Percentiles rank a stretch among this genome's conserved stretches.
phyloP scores from a whole-genome alignment of 139 green algal species.

The Coccomyxa sp. region DNA sequence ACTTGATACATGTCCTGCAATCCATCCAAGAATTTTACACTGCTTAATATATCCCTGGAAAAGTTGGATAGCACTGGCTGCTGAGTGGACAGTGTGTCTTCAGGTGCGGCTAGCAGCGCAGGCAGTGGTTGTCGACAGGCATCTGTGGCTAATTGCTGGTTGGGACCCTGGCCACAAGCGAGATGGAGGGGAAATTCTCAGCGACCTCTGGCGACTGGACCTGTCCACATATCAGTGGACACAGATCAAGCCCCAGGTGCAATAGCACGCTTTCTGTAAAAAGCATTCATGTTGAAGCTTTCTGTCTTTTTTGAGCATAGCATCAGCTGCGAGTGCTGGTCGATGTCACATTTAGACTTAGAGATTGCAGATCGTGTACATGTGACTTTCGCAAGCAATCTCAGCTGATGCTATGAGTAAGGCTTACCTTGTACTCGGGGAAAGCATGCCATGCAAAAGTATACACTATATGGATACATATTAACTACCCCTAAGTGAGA shows the following conservation, averaged over 20 bases:
- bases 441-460: too few relatives aligned
- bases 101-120: conserved; percentile 23
- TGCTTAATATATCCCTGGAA: not conserved
- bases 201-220: conserved; percentile 26
- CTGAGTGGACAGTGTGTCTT: not conserved
- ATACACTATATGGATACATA: too few relatives aligned
- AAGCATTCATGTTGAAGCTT: too few relatives aligned
- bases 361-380: too few relatives aligned
- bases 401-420: too few relatives aligned
- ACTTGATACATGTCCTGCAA: not conserved
- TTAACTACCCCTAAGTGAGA: too few relatives aligned
- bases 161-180: conserved; percentile 27
- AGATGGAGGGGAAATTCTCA: conserved; percentile 21
- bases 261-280: not conserved
- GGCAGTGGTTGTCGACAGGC: conserved; percentile 14
- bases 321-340: too few relatives aligned
- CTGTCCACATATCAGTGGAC: conserved; percentile 10
- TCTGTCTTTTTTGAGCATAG: too few relatives aligned
- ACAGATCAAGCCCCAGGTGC: conserved; percentile 4
- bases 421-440: too few relatives aligned
- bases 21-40: not conserved
- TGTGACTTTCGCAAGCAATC: too few relatives aligned
- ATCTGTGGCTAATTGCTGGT: conserved; percentile 37
- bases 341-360: too few relatives aligned
- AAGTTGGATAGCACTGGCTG: not conserved